These are phyloP conservation scores for Hyphodiscus hymeniophilus DNA, from an alignment of 495 filamentous ascomycete species.

Conservation along the genomic window DNA sequence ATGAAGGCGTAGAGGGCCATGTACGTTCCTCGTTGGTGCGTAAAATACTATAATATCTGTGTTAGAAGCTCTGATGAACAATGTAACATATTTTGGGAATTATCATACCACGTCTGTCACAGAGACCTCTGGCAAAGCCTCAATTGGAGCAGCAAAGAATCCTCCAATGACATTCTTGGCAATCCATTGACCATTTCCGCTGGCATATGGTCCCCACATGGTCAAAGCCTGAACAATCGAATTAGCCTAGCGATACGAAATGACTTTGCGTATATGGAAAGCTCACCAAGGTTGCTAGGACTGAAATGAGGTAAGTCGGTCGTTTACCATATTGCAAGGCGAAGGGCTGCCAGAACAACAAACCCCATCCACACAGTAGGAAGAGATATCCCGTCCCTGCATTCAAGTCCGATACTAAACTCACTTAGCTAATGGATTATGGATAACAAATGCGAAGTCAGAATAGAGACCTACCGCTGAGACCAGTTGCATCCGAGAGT, in stretches of 20 bases:
- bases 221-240: background rate
- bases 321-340: slow-evolving; percentile 60
- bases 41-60: slow-evolving; percentile 40
- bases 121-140: slow-evolving; percentile 53
- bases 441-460: too few species aligned
- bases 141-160: slow-evolving; percentile 59
- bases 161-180: slow-evolving; percentile 51
- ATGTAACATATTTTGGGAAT: too few species aligned
- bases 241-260: too few species aligned
- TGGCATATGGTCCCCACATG: slow-evolving; percentile 16
- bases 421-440: too few species aligned
- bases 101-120: slow-evolving; percentile 43
- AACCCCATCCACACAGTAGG: slow-evolving; percentile 52
- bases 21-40: slow-evolving; percentile 58
- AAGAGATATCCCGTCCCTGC: slow-evolving; percentile 55
- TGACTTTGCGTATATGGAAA: background rate
- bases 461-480: slow-evolving; percentile 19
- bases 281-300: slow-evolving; percentile 33
- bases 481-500: slow-evolving; percentile 27
- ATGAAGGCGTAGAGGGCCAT: slow-evolving; percentile 58
- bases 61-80: too few species aligned
- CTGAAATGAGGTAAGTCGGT: slow-evolving; percentile 48
- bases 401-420: slow-evolving; percentile 32
- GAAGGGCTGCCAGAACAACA: slow-evolving; percentile 62
- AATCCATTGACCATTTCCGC: slow-evolving; percentile 43